Evolutionary conservation across 1,284 basidiomycete genomes (phyloP).

Genomic region (Grifola frondosa): DNA sequence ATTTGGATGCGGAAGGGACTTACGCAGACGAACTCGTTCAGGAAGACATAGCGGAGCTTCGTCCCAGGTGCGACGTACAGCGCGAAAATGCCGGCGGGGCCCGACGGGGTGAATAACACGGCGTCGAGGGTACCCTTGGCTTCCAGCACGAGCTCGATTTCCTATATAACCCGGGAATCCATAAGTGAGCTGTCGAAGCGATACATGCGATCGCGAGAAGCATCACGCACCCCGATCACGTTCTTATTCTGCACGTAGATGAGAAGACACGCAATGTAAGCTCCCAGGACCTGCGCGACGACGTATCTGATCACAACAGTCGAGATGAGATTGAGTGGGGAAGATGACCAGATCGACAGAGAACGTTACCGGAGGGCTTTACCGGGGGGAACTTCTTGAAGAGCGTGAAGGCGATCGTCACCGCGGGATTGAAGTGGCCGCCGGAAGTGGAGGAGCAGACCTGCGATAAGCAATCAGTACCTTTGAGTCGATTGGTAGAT

Average conservation of each 20-base stretch:
- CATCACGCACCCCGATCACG: constrained; percentile 39
- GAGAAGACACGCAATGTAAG: constrained; percentile 57
- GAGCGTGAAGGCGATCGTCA: constrained; percentile 54
- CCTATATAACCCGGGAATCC: constrained; percentile 23
- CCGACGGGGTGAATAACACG: constrained; percentile 55
- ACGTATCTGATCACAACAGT: constrained; percentile 48
- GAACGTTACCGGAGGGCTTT: constrained; percentile 48
- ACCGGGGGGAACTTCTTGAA: constrained; percentile 54
- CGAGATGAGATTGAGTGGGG: neutral
- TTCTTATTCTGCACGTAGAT: constrained; percentile 63
- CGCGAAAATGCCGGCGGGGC: constrained; percentile 63
- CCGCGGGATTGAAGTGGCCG: constrained; percentile 61
- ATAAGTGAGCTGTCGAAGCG: neutral
- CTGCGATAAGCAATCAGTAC: constrained; percentile 2
- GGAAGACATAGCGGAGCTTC: constrained; percentile 51
- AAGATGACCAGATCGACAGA: neutral
- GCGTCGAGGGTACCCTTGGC: constrained; percentile 41
- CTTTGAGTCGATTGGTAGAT: neutral
- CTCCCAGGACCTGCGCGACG: constrained; percentile 59
- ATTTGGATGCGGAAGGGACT: constrained; percentile 22
- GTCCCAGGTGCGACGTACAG: constrained; percentile 49
- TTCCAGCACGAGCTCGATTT: constrained; percentile 42
- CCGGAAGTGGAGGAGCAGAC: constrained; percentile 56
- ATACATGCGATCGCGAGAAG: neutral
- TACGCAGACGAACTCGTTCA: constrained; percentile 69